Evolutionary conservation across 768 basidiomycete species (phyloP).

Genomic region (Gelatoporia subvermispora): DNA sequence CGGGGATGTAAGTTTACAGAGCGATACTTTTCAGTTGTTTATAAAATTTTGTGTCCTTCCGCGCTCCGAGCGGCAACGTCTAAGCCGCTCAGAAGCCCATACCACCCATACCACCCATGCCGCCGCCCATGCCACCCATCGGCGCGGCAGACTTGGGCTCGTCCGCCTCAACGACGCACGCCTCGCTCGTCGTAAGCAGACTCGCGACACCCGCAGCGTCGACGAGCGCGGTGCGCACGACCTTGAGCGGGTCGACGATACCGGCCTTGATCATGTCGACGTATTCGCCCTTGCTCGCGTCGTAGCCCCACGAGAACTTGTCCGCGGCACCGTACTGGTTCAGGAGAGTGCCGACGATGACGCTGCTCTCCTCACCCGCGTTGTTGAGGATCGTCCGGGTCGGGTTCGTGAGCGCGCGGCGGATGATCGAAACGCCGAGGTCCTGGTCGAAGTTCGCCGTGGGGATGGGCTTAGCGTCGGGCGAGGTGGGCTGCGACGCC

Average conservation of each 20-base stretch:
- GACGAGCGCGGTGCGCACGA: slow-evolving; percentile 87
- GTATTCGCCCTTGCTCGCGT: slow-evolving; percentile 88
- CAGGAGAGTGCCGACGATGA: slow-evolving; percentile 86
- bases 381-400: slow-evolving; percentile 87
- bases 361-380: slow-evolving; percentile 90
- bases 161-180: slow-evolving; percentile 85
- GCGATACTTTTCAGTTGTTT: too few relatives aligned
- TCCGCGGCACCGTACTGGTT: slow-evolving; percentile 63
- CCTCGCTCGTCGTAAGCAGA: slow-evolving; percentile 89
- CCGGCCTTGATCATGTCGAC: slow-evolving; percentile 92
- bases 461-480: slow-evolving; percentile 62
- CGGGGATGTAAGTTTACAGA: too few relatives aligned
- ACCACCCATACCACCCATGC: slow-evolving; percentile 56
- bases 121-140: slow-evolving; percentile 29
- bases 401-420: slow-evolving; percentile 78
- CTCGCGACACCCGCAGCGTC: slow-evolving; percentile 94
- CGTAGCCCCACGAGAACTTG: slow-evolving; percentile 85
- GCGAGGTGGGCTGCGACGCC: slow-evolving; percentile 33
- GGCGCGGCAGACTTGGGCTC: slow-evolving; percentile 65
- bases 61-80: too few relatives aligned
- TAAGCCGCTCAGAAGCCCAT: slow-evolving; percentile 31
- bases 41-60: slow-evolving; percentile 18
- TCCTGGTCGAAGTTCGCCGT: slow-evolving; percentile 96
- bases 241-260: slow-evolving; percentile 95
- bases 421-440: slow-evolving; percentile 91